phyloP scores from a whole-genome alignment of 257 asterid genomes.

The Paulownia fortunei region DNA sequence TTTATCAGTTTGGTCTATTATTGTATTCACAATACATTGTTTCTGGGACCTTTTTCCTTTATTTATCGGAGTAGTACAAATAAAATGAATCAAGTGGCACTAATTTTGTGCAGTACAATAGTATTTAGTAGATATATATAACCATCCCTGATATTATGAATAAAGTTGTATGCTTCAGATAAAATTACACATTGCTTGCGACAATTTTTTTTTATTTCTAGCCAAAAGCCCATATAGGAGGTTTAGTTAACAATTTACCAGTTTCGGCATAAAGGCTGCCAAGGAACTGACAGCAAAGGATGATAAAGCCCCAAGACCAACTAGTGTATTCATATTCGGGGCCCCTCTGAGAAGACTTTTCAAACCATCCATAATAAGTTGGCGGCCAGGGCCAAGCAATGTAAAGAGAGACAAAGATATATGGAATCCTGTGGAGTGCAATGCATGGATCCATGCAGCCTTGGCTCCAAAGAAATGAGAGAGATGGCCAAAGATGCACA shows the following conservation, averaged over 20 bases:
- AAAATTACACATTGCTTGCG: conserved; percentile 9
- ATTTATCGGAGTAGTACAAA: neutral
- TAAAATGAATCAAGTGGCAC: neutral
- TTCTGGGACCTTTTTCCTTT: neutral
- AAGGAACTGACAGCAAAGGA: conserved; percentile 96
- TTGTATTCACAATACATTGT: neutral
- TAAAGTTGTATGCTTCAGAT: neutral
- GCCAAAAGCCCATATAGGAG: conserved; percentile 10
- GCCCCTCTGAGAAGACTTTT: conserved; percentile 87
- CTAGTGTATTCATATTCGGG: conserved; percentile 98
- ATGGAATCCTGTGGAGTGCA: conserved; percentile 95
- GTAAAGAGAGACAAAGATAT: conserved; percentile 86
- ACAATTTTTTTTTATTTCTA: neutral
- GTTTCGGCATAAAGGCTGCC: conserved; percentile 88
- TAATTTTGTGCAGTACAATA: neutral
- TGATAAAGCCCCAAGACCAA: conserved; percentile 99
- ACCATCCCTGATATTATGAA: conserved; percentile 3
- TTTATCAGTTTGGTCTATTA: conserved; percentile 1
- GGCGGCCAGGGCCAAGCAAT: conserved; percentile 94
- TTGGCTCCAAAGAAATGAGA: conserved; percentile 92
- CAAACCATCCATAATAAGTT: conserved; percentile 84
- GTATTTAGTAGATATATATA: neutral
- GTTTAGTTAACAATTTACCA: conserved; percentile 57
- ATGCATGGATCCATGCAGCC: conserved; percentile 93
- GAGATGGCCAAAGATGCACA: conserved; percentile 88